phyloP scores from a whole-genome alignment of 2,329 filamentous ascomycete species.

The Teratosphaeria gauchensis region DNA sequence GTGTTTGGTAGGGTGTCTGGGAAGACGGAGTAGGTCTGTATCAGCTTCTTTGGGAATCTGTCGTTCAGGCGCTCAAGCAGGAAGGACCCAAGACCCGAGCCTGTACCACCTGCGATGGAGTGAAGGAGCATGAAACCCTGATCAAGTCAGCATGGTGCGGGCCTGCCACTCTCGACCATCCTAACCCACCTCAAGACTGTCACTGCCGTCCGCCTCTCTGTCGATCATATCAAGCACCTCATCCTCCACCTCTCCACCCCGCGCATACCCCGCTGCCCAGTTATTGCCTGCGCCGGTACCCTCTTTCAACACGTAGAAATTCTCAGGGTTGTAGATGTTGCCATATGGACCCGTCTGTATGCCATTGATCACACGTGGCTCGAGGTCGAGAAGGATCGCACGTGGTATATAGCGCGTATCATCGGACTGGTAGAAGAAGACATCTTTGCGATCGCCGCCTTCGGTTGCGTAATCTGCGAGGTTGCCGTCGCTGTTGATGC shows the following conservation, averaged over 20 bases:
- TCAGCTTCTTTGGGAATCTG: constrained; percentile 95
- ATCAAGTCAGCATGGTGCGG: constrained; percentile 1
- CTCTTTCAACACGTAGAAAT: constrained; percentile 94
- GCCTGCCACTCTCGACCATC: background rate
- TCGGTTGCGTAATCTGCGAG: constrained; percentile 96
- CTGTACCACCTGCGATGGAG: constrained; percentile 93
- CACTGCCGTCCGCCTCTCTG: constrained; percentile 92
- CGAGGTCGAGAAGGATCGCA: constrained; percentile 88
- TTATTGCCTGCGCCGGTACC: constrained; percentile 94
- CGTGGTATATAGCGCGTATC: constrained; percentile 96
- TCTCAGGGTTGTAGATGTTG: constrained; percentile 99
- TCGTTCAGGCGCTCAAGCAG: constrained; percentile 93
- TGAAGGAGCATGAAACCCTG: constrained; percentile 97
- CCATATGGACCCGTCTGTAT: constrained; percentile 92
- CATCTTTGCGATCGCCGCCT: constrained; percentile 94
- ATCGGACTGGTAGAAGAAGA: constrained; percentile 98
- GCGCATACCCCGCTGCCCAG: constrained; percentile 94
- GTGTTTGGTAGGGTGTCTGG: constrained; percentile 68
- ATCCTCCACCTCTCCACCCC: constrained; percentile 82
- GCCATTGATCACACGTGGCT: constrained; percentile 83
- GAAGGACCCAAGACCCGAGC: constrained; percentile 90
- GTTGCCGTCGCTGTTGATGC: constrained; percentile 95
- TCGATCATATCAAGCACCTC: constrained; percentile 99
- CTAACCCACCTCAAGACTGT: constrained; percentile 68
- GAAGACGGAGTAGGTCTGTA: constrained; percentile 98